These are phyloP conservation scores for Leccinum boreale DNA, from an alignment of 768 basidiomycete species.

Conservation along the genomic window DNA sequence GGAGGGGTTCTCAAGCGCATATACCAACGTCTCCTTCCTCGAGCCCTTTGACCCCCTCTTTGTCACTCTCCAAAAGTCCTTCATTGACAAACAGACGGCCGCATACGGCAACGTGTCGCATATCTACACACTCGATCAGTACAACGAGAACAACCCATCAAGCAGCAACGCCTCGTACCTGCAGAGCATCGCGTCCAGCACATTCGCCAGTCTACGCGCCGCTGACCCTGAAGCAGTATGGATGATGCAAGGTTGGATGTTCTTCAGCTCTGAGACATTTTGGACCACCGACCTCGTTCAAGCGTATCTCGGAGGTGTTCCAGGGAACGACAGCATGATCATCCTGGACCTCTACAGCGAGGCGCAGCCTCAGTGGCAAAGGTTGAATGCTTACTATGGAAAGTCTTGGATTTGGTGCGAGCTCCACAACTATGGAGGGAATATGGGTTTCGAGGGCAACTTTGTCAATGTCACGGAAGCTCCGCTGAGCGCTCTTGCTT, in stretches of 20 bases:
- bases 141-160: constrained; percentile 32
- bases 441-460: neutral
- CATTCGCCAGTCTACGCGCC: constrained; percentile 35
- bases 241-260: constrained; percentile 45
- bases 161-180: constrained; percentile 34
- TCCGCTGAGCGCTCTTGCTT: constrained; percentile 23
- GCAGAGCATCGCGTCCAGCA: constrained; percentile 30
- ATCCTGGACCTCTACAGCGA: constrained; percentile 41
- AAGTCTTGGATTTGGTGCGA: constrained; percentile 15
- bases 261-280: constrained; percentile 34
- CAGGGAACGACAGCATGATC: constrained; percentile 37
- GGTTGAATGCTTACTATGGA: constrained; percentile 37
- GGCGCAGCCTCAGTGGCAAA: constrained; percentile 40
- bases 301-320: constrained; percentile 38
- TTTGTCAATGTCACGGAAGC: neutral
- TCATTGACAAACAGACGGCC: constrained; percentile 24
- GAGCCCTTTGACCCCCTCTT: constrained; percentile 29
- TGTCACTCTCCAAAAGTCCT: constrained; percentile 33
- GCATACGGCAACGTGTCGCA: constrained; percentile 39
- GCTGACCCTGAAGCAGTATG: constrained; percentile 40
- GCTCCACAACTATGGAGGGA: neutral
- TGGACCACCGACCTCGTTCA: constrained; percentile 40
- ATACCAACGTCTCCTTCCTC: constrained; percentile 36
- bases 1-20: constrained; percentile 30
- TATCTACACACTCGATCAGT: constrained; percentile 35